Evolutionary conservation across 768 basidiomycete species (phyloP), one percentile per base, ranked within the genome.

Genomic region (Vishniacozyma victoriae): DNA sequence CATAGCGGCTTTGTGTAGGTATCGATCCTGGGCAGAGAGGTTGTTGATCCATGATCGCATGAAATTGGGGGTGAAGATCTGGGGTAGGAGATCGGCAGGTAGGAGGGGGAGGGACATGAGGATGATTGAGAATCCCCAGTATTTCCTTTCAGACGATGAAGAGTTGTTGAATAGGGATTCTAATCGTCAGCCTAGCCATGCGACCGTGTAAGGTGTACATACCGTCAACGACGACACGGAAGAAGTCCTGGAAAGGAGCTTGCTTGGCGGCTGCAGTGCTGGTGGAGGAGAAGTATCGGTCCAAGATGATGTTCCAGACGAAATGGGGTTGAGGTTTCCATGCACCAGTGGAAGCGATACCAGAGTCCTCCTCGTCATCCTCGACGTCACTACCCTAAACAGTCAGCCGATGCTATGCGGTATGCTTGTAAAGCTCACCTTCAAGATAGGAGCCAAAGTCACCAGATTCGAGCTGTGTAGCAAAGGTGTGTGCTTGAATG

Each of bases 11-110:
- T 88, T 91, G 75, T 93, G 87, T 38, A 97, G 74, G 67, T 90
- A 85, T 42, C 90, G 80, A 70, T 96, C 92, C 37, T 78, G 78
- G 45, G 87, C 83, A 0, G 88, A 86, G 18, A 99, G 77, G 70
- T 97, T 91, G 67, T 93, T 93, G 51, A 93, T 92, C 88, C 92
- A 93, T 29, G 85, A 84, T 29, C 90, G 83, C 86, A 96, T 91
- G 63, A 95, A 87, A 69, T 95, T 91, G 61, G 84, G 85, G 16
- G 87, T 92, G 70, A 99, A 91, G 26, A 97, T 76, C 78, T 88
- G 83, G 0, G 87, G 85, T 59, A 93, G 76, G 44, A 81, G 83
- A 37, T 79, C 73, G 15, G 80, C 71, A 14, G 78, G 75, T 24
- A 87, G 78, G 29, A 82, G 81, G 14, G 80, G 78, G 35, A 95